A percentile compares a stretch with the other conserved stretches of the same genome.
phyloP scores from a whole-genome alignment of 2,329 filamentous ascomycete species.

The Albophoma yamanashiensis region DNA sequence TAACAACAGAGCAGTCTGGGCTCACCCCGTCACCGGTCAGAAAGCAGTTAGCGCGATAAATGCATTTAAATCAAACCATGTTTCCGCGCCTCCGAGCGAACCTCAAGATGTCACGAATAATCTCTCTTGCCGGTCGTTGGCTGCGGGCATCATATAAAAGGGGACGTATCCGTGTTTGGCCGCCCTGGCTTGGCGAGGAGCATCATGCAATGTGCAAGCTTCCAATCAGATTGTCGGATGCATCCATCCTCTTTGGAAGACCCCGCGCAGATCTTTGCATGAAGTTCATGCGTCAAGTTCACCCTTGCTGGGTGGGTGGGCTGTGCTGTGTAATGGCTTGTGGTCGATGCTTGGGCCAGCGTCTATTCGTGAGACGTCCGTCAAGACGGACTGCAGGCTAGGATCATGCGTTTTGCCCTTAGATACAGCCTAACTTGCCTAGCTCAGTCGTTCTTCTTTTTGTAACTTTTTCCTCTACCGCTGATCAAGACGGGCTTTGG shows the following conservation, averaged over 20 bases:
- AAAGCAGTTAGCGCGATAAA: not conserved
- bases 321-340: too few species aligned
- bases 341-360: not conserved
- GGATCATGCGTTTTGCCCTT: not conserved
- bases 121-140: not conserved
- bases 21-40: not conserved
- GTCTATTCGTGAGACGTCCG: not conserved
- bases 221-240: not conserved
- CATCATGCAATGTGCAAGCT: not conserved
- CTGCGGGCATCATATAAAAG: not conserved
- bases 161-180: not conserved
- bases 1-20: not conserved
- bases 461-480: not conserved
- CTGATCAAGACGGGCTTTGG: not conserved
- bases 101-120: not conserved
- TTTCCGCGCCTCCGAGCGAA: not conserved
- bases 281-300: not conserved
- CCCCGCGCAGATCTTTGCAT: not conserved
- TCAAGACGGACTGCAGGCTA: not conserved
- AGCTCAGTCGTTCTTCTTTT: not conserved
- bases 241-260: not conserved
- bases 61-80: not conserved
- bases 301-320: not conserved
- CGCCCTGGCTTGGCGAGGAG: not conserved
- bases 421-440: not conserved